Percentiles rank a stretch among this genome's conserved stretches.
These are phyloP conservation scores for Brassica hybrid DNA, from an alignment of 441 rosid species.

Conservation along the genomic window DNA sequence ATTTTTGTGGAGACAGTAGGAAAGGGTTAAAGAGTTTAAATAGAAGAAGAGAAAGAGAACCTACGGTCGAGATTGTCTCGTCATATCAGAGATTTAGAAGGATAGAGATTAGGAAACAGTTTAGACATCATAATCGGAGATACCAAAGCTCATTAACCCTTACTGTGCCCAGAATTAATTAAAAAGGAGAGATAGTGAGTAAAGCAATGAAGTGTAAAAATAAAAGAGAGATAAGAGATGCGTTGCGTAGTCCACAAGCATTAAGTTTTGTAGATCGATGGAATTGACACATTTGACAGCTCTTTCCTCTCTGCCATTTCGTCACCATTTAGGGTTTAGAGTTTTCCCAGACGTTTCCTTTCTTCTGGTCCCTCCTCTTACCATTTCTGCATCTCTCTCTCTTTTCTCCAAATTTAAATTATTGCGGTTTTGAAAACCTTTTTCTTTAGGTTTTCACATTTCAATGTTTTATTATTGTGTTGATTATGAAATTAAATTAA, in stretches of 20 bases:
- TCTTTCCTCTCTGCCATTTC: constrained; percentile 18
- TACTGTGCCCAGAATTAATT: constrained; percentile 44
- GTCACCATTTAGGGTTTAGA: constrained; percentile 43
- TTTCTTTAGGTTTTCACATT: constrained; percentile 14
- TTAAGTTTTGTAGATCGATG: constrained; percentile 44
- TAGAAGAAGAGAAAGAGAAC: constrained; percentile 45
- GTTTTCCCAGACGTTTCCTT: constrained; percentile 43
- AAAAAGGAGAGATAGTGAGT: constrained; percentile 16
- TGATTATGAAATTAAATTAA: not conserved
- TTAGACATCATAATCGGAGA: constrained; percentile 76
- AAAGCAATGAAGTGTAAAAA: constrained; percentile 36
- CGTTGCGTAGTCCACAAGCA: constrained; percentile 66
- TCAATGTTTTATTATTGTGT: not conserved
- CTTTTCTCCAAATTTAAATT: constrained; percentile 17
- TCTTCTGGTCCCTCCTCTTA: constrained; percentile 49
- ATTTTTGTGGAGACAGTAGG: constrained; percentile 28
- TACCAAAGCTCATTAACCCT: constrained; percentile 53
- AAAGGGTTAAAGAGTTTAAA: constrained; percentile 46
- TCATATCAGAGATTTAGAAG: constrained; percentile 20
- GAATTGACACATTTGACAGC: constrained; percentile 46
- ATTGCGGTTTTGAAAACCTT: constrained; percentile 27
- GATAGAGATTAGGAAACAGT: constrained; percentile 57
- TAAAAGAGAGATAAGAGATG: constrained; percentile 28
- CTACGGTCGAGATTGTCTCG: constrained; percentile 51
- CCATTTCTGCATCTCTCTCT: constrained; percentile 41